phyloP scores from a whole-genome alignment of 331 rosid genomes.

The Quercus phellos region DNA sequence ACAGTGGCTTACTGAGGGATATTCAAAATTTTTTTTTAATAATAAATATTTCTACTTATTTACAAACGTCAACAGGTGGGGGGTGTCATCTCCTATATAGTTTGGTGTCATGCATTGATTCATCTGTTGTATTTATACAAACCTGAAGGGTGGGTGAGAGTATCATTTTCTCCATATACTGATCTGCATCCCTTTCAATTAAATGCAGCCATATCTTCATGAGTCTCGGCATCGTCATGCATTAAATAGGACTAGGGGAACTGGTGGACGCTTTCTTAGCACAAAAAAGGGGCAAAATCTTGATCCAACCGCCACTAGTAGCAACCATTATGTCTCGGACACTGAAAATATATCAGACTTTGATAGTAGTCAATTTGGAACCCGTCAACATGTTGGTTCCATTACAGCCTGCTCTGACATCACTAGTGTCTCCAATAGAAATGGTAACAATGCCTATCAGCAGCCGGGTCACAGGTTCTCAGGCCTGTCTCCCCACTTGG shows the following conservation, averaged over 20 bases:
- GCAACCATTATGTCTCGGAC: slow-evolving; percentile 21
- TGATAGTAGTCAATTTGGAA: slow-evolving; percentile 29
- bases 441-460: slow-evolving; percentile 20
- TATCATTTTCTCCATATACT: background rate
- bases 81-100: too few species aligned
- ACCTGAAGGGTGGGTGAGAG: too few species aligned
- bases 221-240: slow-evolving; percentile 94
- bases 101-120: too few species aligned
- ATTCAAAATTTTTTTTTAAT: too few species aligned
- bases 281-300: slow-evolving; percentile 45
- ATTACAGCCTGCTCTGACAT: slow-evolving; percentile 40
- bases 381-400: slow-evolving; percentile 29
- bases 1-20: too few species aligned
- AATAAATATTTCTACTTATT: too few species aligned
- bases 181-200: background rate
- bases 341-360: slow-evolving; percentile 22
- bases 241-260: slow-evolving; percentile 73
- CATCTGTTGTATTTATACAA: too few species aligned
- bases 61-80: too few species aligned
- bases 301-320: slow-evolving; percentile 6
- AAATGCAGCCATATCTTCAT: slow-evolving; percentile 85
- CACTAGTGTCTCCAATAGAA: slow-evolving; percentile 33
- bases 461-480: slow-evolving; percentile 46
- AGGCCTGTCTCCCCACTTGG: slow-evolving; percentile 33
- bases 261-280: slow-evolving; percentile 85